Evolutionary conservation across 345 rosid genomes (phyloP).

Genomic region (Stellera chamaejasme): DNA sequence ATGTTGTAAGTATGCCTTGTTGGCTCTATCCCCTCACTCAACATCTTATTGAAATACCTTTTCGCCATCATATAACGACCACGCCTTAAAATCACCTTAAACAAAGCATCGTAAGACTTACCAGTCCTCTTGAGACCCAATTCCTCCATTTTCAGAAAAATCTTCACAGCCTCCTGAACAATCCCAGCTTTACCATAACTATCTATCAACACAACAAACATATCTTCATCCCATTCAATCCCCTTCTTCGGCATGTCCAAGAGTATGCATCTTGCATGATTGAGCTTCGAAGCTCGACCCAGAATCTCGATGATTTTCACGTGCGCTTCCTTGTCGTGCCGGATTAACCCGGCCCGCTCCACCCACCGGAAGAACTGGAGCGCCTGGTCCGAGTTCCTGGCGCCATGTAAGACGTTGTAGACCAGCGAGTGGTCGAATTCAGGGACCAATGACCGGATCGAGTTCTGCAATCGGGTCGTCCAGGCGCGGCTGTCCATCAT

Average conservation of each 20-base stretch:
- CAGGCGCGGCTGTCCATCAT: slow-evolving; percentile 82
- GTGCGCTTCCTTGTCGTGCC: slow-evolving; percentile 64
- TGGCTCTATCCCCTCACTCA: slow-evolving; percentile 69
- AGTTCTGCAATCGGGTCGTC: slow-evolving; percentile 89
- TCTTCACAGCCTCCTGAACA: slow-evolving; percentile 82
- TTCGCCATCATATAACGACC: slow-evolving; percentile 94
- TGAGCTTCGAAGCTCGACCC: slow-evolving; percentile 64
- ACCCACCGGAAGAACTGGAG: slow-evolving; percentile 95
- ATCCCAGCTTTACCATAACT: slow-evolving; percentile 80
- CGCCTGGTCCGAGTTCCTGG: slow-evolving; percentile 69
- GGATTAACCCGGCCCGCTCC: slow-evolving; percentile 72
- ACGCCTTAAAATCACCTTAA: slow-evolving; percentile 71
- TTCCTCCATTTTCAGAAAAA: slow-evolving; percentile 69
- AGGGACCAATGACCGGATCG: slow-evolving; percentile 73
- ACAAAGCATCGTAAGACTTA: slow-evolving; percentile 63
- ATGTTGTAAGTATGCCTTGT: slow-evolving; percentile 68
- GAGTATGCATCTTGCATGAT: slow-evolving; percentile 79
- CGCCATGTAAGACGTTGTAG: slow-evolving; percentile 69
- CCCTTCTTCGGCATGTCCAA: slow-evolving; percentile 87
- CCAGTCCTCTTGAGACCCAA: slow-evolving; percentile 65
- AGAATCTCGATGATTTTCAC: slow-evolving; percentile 71
- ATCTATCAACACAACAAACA: slow-evolving; percentile 63
- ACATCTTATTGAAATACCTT: slow-evolving; percentile 71
- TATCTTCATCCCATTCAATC: slow-evolving; percentile 74
- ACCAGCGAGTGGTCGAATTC: slow-evolving; percentile 69